Base-by-base conservation (phyloP, 768 basidiomycete genomes). In the Suillus plorans region DNA sequence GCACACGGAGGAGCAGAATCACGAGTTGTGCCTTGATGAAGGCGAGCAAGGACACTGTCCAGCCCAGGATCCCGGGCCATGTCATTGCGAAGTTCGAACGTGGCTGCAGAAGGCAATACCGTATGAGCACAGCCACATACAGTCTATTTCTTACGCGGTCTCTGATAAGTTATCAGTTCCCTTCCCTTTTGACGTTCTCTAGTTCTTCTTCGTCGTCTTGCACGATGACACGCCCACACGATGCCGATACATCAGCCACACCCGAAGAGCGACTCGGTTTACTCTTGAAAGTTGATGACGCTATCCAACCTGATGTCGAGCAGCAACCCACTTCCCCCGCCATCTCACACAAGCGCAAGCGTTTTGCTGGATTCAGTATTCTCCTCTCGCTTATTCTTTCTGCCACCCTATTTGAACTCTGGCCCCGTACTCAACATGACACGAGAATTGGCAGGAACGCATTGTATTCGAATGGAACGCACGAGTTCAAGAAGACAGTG, bases 401-500 rank as follows among this genome's bases (percentile, higher is more conserved):
- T 12, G 61, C 63, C 37, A 5, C 74, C 69, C 49, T 63, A 66
- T 41, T 49, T 61, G 12, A 50, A 50, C 1, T 37, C 10, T 16
- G 31, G 31, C 63, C 12, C 34, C 39, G 47, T 12, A 16, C 25
- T 50, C 57, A 36, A 34, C 7, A 44, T 22, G 62, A 60, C 3
- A 60, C 47, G 4, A 49, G 52, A 2, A 63, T 61, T 13, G 44
- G 64, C 22, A 9, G 63, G 4, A 72, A 78, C 37, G 76, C 74
- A 34, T 70, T 88, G 62, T 79, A 83, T 63, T 91, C 86, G 3
- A 96, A 95, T 70, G 94, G 94, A 39, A 95, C 94, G 2, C 90
- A 94, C 68, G 82, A 86, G 50, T 95, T 89, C 77, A 90, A 84
- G 77, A 83, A 86, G 67, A 95, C 92, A 0, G 91, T 94, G 9